A percentile compares a stretch with the other conserved stretches of the same genome.
Conservation (phyloP, 306 rosid species). For the Echinosophora koreensis region DNA sequence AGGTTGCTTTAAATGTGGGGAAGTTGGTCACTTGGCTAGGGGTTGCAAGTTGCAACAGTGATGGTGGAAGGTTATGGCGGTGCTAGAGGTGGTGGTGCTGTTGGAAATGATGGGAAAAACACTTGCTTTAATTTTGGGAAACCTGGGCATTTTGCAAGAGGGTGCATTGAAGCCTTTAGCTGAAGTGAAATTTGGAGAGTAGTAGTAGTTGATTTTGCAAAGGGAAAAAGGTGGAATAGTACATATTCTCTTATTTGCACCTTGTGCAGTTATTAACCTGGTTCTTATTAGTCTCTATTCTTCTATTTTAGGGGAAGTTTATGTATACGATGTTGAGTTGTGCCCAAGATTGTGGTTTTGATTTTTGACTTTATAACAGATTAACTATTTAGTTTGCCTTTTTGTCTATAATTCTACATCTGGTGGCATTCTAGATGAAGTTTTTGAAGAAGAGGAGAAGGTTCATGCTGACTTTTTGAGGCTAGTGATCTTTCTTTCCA, state of each 20-base stretch:
- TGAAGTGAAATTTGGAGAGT: slow-evolving; percentile 32
- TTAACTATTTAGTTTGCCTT: slow-evolving; percentile 50
- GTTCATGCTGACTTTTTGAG: no score
- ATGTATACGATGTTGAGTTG: slow-evolving; percentile 56
- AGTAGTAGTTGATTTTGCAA: slow-evolving; percentile 21
- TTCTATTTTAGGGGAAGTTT: slow-evolving; percentile 42
- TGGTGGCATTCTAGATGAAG: no score
- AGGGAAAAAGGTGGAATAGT: slow-evolving; percentile 64
- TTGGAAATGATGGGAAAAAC: slow-evolving; percentile 41
- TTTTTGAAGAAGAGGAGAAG: no score
- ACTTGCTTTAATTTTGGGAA: slow-evolving; percentile 79
- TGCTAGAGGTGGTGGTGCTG: slow-evolving; percentile 17
- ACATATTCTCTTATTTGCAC: slow-evolving; percentile 56
- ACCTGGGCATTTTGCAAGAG: slow-evolving; percentile 80
- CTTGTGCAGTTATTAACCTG: slow-evolving; percentile 23
- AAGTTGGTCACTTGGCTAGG: slow-evolving; percentile 73
- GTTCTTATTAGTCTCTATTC: slow-evolving; percentile 37
- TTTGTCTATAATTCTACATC: neutral
- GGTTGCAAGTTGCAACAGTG: no score
- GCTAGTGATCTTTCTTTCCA: no score
- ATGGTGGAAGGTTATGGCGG: no score
- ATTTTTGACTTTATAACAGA: slow-evolving; percentile 22
- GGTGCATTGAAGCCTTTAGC: slow-evolving; percentile 63
- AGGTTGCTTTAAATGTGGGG: slow-evolving; percentile 69
- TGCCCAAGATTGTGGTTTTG: slow-evolving; percentile 42